Percentiles rank a stretch among this genome's conserved stretches.
These are phyloP conservation scores for Globisporangium paddicum DNA, from an alignment of 352 stramenopile genomes.

Conservation along the genomic window DNA sequence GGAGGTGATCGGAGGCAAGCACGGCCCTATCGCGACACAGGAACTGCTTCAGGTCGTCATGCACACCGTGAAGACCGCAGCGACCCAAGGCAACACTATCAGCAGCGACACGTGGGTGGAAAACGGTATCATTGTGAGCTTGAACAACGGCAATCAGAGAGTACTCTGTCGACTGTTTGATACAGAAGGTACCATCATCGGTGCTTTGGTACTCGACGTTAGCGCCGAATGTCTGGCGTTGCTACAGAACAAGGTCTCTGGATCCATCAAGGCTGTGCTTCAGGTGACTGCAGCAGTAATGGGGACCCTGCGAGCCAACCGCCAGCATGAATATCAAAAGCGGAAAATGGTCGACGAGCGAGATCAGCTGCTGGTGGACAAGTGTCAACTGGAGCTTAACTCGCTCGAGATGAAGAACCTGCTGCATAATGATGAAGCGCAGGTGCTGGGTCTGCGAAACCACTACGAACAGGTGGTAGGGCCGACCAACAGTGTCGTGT, in stretches of 20 bases:
- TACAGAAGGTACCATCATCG: not conserved
- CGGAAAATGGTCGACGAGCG: not conserved
- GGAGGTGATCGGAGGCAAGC: not conserved
- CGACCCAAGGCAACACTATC: not conserved
- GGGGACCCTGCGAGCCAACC: not conserved
- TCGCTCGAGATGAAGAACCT: constrained; percentile 13
- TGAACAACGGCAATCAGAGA: not conserved
- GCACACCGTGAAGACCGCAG: not conserved
- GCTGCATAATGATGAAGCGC: constrained; percentile 10
- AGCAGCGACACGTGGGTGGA: not conserved
- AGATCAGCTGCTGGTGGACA: constrained; percentile 5
- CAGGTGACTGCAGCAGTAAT: not conserved
- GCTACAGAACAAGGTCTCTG: not conserved
- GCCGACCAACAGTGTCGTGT: not conserved
- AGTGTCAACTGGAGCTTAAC: constrained; percentile 11
- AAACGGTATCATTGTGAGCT: not conserved
- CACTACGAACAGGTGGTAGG: not conserved
- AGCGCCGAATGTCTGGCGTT: not conserved
- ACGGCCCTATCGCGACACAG: not conserved
- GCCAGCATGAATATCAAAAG: not conserved
- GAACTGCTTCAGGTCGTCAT: not conserved
- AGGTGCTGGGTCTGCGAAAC: not conserved
- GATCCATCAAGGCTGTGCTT: not conserved
- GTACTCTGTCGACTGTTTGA: not conserved
- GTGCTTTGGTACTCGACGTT: not conserved